A percentile compares a stretch with the other conserved stretches of the same genome.
phyloP scores from a whole-genome alignment of 176 grass and related monocot genomes.

The Juncus inflexus region DNA sequence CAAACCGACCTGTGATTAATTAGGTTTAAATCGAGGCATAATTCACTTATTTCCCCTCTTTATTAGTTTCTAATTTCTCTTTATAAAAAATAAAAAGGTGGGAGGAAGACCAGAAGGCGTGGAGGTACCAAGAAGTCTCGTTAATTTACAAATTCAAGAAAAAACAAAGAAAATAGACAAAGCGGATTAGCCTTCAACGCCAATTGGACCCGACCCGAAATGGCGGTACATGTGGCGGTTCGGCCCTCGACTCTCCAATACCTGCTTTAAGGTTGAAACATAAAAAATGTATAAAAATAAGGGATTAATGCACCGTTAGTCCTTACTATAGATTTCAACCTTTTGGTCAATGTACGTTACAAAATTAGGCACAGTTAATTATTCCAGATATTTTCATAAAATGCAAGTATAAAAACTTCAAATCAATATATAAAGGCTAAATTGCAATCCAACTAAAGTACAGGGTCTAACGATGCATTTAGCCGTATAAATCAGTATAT shows the following conservation, averaged over 20 bases:
- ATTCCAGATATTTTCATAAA: too few relatives aligned
- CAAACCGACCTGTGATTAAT: too few relatives aligned
- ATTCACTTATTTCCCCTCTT: not conserved
- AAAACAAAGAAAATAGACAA: slow-evolving; percentile 61
- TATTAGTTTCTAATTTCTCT: not conserved
- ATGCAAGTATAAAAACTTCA: too few relatives aligned
- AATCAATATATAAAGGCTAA: too few relatives aligned
- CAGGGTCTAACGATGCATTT: too few relatives aligned
- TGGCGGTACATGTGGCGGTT: slow-evolving; percentile 99
- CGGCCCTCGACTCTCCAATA: slow-evolving; percentile 62
- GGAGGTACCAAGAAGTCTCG: slow-evolving; percentile 77
- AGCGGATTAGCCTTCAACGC: slow-evolving; percentile 66
- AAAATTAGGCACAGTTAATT: too few relatives aligned
- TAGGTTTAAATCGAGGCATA: too few relatives aligned
- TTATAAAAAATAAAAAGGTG: slow-evolving; percentile 37
- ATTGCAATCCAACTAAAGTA: too few relatives aligned
- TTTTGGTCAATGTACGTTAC: not conserved
- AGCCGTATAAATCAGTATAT: too few relatives aligned
- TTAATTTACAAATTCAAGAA: slow-evolving; percentile 75
- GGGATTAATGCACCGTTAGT: too few relatives aligned
- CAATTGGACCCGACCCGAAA: slow-evolving; percentile 81
- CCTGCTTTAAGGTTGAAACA: slow-evolving; percentile 55
- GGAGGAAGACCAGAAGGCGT: slow-evolving; percentile 92
- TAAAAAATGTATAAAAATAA: not conserved
- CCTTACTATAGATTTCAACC: not conserved